These are phyloP conservation scores for Basipetospora sp. DNA, from an alignment of 2,329 filamentous ascomycete species.

Conservation along the genomic window DNA sequence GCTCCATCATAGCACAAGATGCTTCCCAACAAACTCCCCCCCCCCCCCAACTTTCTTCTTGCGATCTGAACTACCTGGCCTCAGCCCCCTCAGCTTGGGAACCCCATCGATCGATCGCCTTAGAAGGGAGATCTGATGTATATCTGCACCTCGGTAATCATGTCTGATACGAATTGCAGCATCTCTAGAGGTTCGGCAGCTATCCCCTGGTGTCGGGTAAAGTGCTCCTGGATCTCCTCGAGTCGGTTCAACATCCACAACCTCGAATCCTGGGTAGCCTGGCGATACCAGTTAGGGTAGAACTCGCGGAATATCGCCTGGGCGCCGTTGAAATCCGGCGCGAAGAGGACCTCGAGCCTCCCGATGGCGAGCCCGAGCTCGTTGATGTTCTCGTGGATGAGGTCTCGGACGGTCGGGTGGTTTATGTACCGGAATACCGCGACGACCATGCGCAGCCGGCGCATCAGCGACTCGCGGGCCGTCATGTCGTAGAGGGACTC, in stretches of 20 bases:
- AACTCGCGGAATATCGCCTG: background rate
- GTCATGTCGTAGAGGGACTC: background rate
- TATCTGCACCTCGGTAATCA: background rate
- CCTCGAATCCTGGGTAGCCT: background rate
- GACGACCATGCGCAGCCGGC: background rate
- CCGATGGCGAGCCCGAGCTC: background rate
- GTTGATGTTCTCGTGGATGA: background rate
- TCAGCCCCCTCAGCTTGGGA: background rate
- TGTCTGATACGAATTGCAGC: background rate
- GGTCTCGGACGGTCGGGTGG: background rate
- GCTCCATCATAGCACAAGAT: too few relatives aligned
- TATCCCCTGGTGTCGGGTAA: background rate
- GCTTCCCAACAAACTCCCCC: too few relatives aligned
- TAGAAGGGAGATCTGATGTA: background rate
- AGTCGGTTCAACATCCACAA: background rate
- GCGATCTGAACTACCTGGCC: too few relatives aligned
- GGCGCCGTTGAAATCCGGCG: background rate
- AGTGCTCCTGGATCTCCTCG: background rate
- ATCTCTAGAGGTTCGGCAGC: background rate
- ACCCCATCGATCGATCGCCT: background rate
- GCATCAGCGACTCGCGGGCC: background rate
- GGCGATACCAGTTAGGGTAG: background rate
- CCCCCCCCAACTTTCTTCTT: too few relatives aligned
- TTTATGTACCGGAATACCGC: conserved; percentile 1
- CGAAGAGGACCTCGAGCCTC: background rate